Base-by-base conservation (phyloP, 352 stramenopile genomes). In the Saprolegnia diclina region DNA sequence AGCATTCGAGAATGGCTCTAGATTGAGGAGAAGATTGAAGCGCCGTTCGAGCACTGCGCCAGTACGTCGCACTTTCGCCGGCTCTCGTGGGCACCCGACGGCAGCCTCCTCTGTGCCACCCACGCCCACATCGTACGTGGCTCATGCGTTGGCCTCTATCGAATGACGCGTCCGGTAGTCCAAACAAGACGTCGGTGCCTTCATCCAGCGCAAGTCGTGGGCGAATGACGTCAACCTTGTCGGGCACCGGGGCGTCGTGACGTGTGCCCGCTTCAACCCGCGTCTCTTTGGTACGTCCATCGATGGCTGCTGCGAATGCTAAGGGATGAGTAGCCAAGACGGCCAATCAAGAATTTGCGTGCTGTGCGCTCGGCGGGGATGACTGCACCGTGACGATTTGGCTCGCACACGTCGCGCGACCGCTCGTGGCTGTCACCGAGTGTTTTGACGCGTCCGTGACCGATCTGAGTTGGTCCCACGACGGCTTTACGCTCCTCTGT, bases 211-310 rank as follows among this genome's bases (percentile, higher is more conserved):
- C 26, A 75, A 78, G 54, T 82, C 82, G 21, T 95, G 87, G 87
- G 79, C 74, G 6, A 90, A 95, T 53, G 85, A 95, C 9, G 76
- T 95, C 40, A 91, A 93, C 46, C 93, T 95, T 73, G 87, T 95
- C 1, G 87, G 87, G 2, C 87, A 95, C 37, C 77, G 87, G 62
- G 75, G 81, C 3, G 81, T 92, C 26, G 87, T 95, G 19, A 94
- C 87, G 14, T 85, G 76, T 65, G 76, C 84, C n/a, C 81, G 87
- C 18, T 95, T 95, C 67, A 91, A 92, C 64, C 82, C 82, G 0
- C 90, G 89, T 73, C 76, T 93, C 0, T 78, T 93, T n/a, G 79
- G 79, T 87, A 71, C 24, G 35, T 24, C 4, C 21, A 18, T 24
- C 19, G 21, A 13, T 29, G n/a, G 18, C 24, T 19, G 16, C 26